These are phyloP conservation scores for Bipolaris sorokiniana DNA, from an alignment of 2,329 filamentous ascomycete genomes.

Conservation along the genomic window DNA sequence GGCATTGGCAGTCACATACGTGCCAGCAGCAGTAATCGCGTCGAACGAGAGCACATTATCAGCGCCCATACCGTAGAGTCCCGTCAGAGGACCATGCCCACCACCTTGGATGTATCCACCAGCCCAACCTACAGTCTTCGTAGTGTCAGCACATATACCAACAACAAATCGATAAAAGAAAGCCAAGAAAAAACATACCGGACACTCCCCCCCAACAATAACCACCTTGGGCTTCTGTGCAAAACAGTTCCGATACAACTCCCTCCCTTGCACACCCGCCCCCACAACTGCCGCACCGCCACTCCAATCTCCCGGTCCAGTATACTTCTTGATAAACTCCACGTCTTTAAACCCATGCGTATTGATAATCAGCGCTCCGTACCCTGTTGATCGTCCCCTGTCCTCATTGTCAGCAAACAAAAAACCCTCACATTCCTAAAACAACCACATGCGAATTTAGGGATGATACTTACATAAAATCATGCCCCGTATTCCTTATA, in stretches of 20 bases:
- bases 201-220: constrained; percentile 48
- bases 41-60: constrained; percentile 49
- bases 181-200: constrained; percentile 23
- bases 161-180: too few relatives aligned
- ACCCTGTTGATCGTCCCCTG: constrained; percentile 44
- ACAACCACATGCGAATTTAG: too few relatives aligned
- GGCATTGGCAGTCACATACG: constrained; percentile 40
- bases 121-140: constrained; percentile 47
- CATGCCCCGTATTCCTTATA: constrained; percentile 46
- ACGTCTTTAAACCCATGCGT: constrained; percentile 47
- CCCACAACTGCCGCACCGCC: constrained; percentile 42
- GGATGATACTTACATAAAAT: constrained; percentile 38
- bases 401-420: background rate
- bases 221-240: constrained; percentile 39
- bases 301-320: constrained; percentile 41
- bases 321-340: constrained; percentile 38
- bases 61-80: constrained; percentile 48
- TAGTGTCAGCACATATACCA: constrained; percentile 6
- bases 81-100: constrained; percentile 51
- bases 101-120: constrained; percentile 55
- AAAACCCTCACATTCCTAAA: too few relatives aligned
- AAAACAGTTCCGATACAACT: constrained; percentile 41
- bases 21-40: constrained; percentile 49
- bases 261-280: constrained; percentile 45
- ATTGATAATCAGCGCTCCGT: constrained; percentile 44